A percentile compares a stretch with the other conserved stretches of the same genome.
phyloP scores from a whole-genome alignment of 2,329 filamentous ascomycete species.

The Pseudogymnoascus sp. region DNA sequence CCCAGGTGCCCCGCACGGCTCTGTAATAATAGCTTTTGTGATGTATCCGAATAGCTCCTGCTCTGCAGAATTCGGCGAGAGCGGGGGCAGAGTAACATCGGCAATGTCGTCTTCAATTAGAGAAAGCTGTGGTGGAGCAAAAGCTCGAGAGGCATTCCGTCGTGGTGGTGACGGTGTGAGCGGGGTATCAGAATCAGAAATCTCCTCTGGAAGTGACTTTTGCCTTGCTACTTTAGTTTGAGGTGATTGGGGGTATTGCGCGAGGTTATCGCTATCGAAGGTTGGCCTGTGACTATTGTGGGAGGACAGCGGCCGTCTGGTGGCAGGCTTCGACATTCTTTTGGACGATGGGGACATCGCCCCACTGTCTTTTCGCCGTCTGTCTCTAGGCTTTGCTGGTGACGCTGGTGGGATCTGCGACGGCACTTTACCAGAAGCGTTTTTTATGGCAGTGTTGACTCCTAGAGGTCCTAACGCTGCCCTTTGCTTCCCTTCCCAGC shows the following conservation, averaged over 20 bases:
- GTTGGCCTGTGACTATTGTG: conserved; percentile 15
- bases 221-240: conserved; percentile 23
- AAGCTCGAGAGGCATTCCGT: conserved; percentile 17
- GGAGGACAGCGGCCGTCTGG: conserved; percentile 13
- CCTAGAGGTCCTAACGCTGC: conserved; percentile 22
- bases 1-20: conserved; percentile 39
- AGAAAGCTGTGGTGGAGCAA: conserved; percentile 16
- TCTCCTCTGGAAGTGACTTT: conserved; percentile 35
- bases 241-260: conserved; percentile 24
- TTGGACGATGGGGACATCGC: neutral
- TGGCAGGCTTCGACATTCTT: conserved; percentile 8
- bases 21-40: conserved; percentile 44
- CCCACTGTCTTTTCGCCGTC: conserved; percentile 33
- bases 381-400: conserved; percentile 34
- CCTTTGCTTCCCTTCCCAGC: conserved; percentile 56
- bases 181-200: conserved; percentile 41
- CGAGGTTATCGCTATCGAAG: conserved; percentile 18
- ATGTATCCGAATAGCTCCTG: conserved; percentile 44
- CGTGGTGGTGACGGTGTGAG: conserved; percentile 24
- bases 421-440: conserved; percentile 10
- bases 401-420: conserved; percentile 28
- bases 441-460: conserved; percentile 17
- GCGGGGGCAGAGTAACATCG: neutral
- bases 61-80: conserved; percentile 35
- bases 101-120: conserved; percentile 14